A percentile compares a stretch with the other conserved stretches of the same genome.
These are phyloP conservation scores for Chiua sp. DNA, from an alignment of 1,284 basidiomycete species.

Conservation along the genomic window DNA sequence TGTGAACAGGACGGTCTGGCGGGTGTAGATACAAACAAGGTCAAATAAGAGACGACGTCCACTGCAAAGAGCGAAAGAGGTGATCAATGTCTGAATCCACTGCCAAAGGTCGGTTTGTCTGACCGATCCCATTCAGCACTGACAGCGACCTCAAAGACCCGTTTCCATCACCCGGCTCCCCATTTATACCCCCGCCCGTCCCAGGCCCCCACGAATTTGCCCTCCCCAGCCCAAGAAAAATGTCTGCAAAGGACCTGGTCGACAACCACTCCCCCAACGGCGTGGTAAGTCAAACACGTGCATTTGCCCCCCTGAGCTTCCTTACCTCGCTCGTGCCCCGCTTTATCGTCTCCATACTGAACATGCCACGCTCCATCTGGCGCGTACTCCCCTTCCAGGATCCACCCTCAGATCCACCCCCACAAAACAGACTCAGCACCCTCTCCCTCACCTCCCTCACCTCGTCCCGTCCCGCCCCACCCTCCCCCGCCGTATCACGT, in stretches of 20 bases:
- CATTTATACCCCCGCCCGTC: conserved; percentile 68
- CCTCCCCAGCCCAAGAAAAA: conserved; percentile 43
- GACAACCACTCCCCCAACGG: conserved; percentile 16
- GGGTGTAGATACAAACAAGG: conserved; percentile 25
- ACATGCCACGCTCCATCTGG: conserved; percentile 33
- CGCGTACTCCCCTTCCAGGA: conserved; percentile 32
- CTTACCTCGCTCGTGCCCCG: conserved; percentile 30
- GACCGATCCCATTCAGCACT: too few relatives aligned
- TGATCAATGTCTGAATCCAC: too few relatives aligned
- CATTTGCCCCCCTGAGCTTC: conserved; percentile 21
- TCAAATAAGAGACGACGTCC: conserved; percentile 17
- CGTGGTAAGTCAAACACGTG: conserved; percentile 34
- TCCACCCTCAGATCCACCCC: conserved; percentile 10
- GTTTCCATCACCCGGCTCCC: conserved; percentile 70
- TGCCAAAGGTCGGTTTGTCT: too few relatives aligned
- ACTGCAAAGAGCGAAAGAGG: background rate
- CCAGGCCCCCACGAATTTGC: conserved; percentile 71
- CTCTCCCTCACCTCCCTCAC: conserved; percentile 44
- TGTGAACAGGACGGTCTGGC: conserved; percentile 19
- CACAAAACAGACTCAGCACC: conserved; percentile 23
- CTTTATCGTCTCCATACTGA: conserved; percentile 35
- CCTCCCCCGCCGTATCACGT: conserved; percentile 64
- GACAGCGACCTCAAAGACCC: conserved; percentile 43
- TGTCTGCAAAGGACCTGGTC: conserved; percentile 29
- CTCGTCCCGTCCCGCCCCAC: conserved; percentile 67